Conservation (phyloP, 129 eudicot species). For the Lactuca saligna region DNA sequence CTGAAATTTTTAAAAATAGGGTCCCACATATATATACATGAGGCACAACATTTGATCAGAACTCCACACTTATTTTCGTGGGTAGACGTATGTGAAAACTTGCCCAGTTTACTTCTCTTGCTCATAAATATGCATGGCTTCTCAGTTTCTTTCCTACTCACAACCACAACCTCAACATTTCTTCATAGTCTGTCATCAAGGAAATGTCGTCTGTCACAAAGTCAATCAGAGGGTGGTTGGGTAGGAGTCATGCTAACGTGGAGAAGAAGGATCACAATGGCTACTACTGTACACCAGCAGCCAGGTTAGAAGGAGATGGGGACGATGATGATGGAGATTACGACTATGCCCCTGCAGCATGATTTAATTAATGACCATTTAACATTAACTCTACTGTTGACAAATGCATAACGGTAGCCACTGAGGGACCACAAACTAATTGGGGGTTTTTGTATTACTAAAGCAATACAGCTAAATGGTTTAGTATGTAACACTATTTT, state of each 20-base stretch:
- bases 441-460: too few relatives aligned
- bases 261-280: slow-evolving; percentile 21
- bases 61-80: slow-evolving; percentile 36
- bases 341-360: slow-evolving; percentile 25
- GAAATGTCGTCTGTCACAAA: slow-evolving; percentile 25
- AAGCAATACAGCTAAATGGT: too few relatives aligned
- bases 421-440: too few relatives aligned
- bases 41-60: slow-evolving; percentile 18
- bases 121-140: slow-evolving; percentile 21
- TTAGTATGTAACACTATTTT: not conserved
- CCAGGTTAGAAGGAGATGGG: slow-evolving; percentile 19
- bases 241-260: slow-evolving; percentile 11
- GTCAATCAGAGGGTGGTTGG: not conserved
- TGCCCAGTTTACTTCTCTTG: not conserved
- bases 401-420: too few relatives aligned
- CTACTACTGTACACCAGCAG: slow-evolving; percentile 19
- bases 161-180: not conserved
- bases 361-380: too few relatives aligned
- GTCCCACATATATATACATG: not conserved
- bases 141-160: not conserved
- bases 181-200: not conserved
- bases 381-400: not conserved
- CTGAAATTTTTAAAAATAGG: too few relatives aligned
- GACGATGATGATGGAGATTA: slow-evolving; percentile 26
- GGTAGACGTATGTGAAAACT: slow-evolving; percentile 8